phyloP scores from a whole-genome alignment of 768 basidiomycete genomes.

The Leccinum broughii region DNA sequence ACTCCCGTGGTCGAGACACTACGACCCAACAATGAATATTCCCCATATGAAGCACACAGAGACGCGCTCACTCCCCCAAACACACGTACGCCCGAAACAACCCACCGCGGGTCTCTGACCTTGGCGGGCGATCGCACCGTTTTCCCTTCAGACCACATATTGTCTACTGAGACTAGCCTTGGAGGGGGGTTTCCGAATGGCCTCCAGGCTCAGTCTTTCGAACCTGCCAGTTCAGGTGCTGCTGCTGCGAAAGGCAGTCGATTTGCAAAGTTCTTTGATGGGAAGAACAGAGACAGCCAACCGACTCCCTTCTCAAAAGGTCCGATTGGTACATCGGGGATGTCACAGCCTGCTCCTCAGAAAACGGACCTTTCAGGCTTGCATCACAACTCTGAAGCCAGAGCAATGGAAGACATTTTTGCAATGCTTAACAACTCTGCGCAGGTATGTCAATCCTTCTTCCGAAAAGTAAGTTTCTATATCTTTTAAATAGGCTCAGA shows the following conservation, averaged over 20 bases:
- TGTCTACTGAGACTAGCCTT: conserved; percentile 15
- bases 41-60: conserved; percentile 54
- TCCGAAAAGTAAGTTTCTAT: conserved; percentile 7
- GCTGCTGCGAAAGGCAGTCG: conserved; percentile 72
- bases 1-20: conserved; percentile 11
- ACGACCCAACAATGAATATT: conserved; percentile 41
- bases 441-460: conserved; percentile 47
- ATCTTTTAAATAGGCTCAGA: conserved; percentile 27
- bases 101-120: conserved; percentile 20
- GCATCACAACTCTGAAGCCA: conserved; percentile 45
- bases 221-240: conserved; percentile 43
- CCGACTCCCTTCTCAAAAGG: conserved; percentile 37
- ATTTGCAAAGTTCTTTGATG: conserved; percentile 86
- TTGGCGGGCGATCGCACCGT: conserved; percentile 22
- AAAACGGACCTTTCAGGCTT: conserved; percentile 46
- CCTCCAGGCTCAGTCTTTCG: conserved; percentile 22
- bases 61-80: conserved; percentile 10
- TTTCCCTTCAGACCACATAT: conserved; percentile 26
- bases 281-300: conserved; percentile 53
- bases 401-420: conserved; percentile 78
- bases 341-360: conserved; percentile 49
- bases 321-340: conserved; percentile 39
- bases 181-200: conserved; percentile 19
- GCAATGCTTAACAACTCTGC: conserved; percentile 77
- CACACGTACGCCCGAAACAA: conserved; percentile 19